Evolutionary conservation across 1,139 yeast species (phyloP), one percentile per base, ranked within the genome.

Genomic region (Casaregolazyma suthepensis): DNA sequence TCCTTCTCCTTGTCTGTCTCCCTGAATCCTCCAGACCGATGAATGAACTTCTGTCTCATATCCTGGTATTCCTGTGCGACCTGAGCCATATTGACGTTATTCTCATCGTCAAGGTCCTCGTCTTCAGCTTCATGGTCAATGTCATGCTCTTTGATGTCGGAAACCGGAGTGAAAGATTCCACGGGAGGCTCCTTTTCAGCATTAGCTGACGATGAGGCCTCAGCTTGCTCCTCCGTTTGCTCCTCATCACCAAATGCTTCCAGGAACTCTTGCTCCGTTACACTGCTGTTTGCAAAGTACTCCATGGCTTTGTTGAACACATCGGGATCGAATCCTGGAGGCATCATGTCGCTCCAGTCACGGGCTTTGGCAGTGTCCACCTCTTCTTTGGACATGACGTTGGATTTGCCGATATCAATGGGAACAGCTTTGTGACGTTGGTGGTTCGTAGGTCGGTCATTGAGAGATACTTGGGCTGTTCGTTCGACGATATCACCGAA

Each of bases 11-110:
- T 69, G 6, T 76, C 76, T 2, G 77, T 66, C 57, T 74, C 71
- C 18, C 68, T 68, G 58, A 67, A 81, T 0, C 85, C 85, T 1
- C 80, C 79, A 10, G 74, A 65, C 51, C 72, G 71, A 49, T 73
- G 68, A 20, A 84, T 71, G 59, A 85, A 67, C 54, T 75, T 75
- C 53, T 80, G 80, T 45, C 87, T 74, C 53, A 86, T 63, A 48
- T 75, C 73, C 50, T 83, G 81, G 63, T 87, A 87, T 51, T 82
- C 81, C 12, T 73, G 66, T 1, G 77, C 73, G 4, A 86, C 60
- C 74, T 80, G 58, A 13, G 63, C 59, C 17, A 58, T 50, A 50
- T 62, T 50, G 42, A 65, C 45, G 49, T 56, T 50, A 35, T 56
- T 56, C 17, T 53, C 54, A 48, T 60, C 57, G 47, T 58, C 61